Evolutionary conservation across 192 early-diverging fungal genomes (phyloP).

Genomic region (Spizellomyces sp.): DNA sequence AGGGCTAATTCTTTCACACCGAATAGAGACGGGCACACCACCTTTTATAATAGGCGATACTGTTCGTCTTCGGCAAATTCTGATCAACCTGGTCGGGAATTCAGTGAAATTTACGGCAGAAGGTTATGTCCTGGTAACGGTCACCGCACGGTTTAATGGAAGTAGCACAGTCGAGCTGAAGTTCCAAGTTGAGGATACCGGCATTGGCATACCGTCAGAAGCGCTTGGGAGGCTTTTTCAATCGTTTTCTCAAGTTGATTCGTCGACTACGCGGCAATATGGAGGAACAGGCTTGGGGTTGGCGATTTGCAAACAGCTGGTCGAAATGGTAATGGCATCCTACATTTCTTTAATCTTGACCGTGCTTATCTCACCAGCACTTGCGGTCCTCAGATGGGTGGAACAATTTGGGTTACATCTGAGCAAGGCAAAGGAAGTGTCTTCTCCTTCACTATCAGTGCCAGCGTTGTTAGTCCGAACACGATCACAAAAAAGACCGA

Average conservation of each 20-base stretch:
- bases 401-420: slow-evolving; percentile 76
- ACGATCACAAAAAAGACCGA: background rate
- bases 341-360: too few species aligned
- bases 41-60: slow-evolving; percentile 59
- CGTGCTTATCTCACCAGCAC: background rate
- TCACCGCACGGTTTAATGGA: background rate
- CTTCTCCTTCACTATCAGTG: slow-evolving; percentile 72
- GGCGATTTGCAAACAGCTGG: slow-evolving; percentile 78
- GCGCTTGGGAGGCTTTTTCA: slow-evolving; percentile 78
- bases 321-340: background rate
- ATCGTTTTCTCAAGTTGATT: slow-evolving; percentile 83
- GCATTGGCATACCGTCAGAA: slow-evolving; percentile 84
- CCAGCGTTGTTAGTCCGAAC: background rate
- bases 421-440: slow-evolving; percentile 70
- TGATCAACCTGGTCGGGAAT: slow-evolving; percentile 67
- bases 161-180: slow-evolving; percentile 42
- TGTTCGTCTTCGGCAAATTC: slow-evolving; percentile 70
- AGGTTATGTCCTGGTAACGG: slow-evolving; percentile 15
- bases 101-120: slow-evolving; percentile 30
- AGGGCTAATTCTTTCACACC: slow-evolving; percentile 67
- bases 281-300: slow-evolving; percentile 86
- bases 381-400: slow-evolving; percentile 57
- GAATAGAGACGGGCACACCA: slow-evolving; percentile 69
- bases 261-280: slow-evolving; percentile 58
- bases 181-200: slow-evolving; percentile 78